Conservation (phyloP, 2,329 filamentous ascomycete genomes). For the Ceratocystis variospora region DNA sequence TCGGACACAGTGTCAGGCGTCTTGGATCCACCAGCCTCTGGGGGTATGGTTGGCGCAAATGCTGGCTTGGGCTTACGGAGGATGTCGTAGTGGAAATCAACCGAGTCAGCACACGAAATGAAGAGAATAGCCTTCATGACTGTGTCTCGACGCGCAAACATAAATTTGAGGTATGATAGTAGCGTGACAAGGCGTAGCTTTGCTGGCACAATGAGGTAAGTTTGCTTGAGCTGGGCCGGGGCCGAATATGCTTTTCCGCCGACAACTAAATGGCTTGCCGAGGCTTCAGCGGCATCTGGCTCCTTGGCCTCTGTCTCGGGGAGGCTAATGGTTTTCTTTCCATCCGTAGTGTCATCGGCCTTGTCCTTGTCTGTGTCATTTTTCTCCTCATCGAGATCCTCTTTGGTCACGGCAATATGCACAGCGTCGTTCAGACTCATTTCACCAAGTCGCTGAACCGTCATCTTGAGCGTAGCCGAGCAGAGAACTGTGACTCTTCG, state of each 20-base stretch:
- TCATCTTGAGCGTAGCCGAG: slow-evolving; percentile 96
- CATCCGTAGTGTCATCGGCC: slow-evolving; percentile 22
- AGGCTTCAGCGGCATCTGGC: slow-evolving; percentile 8
- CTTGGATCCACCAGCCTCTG: slow-evolving; percentile 19
- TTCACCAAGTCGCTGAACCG: slow-evolving; percentile 82
- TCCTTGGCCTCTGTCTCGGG: not conserved
- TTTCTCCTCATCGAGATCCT: slow-evolving; percentile 29
- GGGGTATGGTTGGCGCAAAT: slow-evolving; percentile 1
- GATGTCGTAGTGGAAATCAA: slow-evolving; percentile 89
- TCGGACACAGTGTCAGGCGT: slow-evolving; percentile 49
- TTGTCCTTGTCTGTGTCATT: slow-evolving; percentile 27
- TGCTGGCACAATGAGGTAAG: slow-evolving; percentile 72
- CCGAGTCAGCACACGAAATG: slow-evolving; percentile 90
- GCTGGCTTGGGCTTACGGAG: slow-evolving; percentile 31
- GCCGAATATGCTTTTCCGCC: slow-evolving; percentile 50
- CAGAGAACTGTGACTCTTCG: slow-evolving; percentile 79
- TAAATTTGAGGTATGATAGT: slow-evolving; percentile 67
- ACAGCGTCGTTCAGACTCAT: slow-evolving; percentile 89
- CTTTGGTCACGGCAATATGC: slow-evolving; percentile 59
- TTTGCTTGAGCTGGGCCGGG: slow-evolving; percentile 85
- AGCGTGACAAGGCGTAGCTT: slow-evolving; percentile 86
- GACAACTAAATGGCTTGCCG: slow-evolving; percentile 12
- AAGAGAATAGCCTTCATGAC: slow-evolving; percentile 97
- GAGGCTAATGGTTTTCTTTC: not conserved
- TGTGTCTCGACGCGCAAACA: slow-evolving; percentile 75